Evolutionary conservation across 768 basidiomycete genomes (phyloP), one percentile per base, ranked within the genome.

Genomic region (Gymnopilus dilepis): DNA sequence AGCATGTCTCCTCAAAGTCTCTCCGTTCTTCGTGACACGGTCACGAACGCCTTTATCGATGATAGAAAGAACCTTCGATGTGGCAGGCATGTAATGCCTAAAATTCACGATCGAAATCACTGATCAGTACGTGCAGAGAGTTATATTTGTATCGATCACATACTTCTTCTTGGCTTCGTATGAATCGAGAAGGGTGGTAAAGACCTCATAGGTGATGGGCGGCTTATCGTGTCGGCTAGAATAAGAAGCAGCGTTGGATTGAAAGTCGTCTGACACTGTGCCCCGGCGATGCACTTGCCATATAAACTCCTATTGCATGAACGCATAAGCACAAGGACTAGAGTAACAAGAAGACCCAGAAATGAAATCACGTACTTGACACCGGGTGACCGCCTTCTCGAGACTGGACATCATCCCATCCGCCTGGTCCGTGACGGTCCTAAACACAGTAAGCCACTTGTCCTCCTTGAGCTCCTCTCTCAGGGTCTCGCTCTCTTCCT

Each of bases 361-460:
- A 51, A 28, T 11, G 33, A 64, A 62, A 72, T 58, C 48, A 69
- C 87, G 64, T 68, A 94, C 94, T 80, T 93, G 91, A 79, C 94
- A 96, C 65, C 92, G 87, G 69, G 88, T 88, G 43, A 97, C 88
- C 8, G 92, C 94, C 74, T 97, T 99, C 78, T 98, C 94, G 66
- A 99, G 77, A 69, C 92, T 93, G 28, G 86, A 86, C 94, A 99
- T 97, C 97, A 99, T 97, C 24, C 94, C 94, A 72, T 95, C 94
- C 42, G 97, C 96, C 73, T 98, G 96, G 69, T 95, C 91, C 42
- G 94, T 89, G 59, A 95, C 92, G 5, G 93, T 96, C 65, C 95
- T 85, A 76, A 98, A 98, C 21, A 98, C 93, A 11, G 91, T 91
- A 68, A 99, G 82, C 94, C 94, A 97, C 69, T 96, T 96, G 76